Evolutionary conservation across 805 yeast species (phyloP), one percentile per base, ranked within the genome.

Genomic region (Starmerella sp.): DNA sequence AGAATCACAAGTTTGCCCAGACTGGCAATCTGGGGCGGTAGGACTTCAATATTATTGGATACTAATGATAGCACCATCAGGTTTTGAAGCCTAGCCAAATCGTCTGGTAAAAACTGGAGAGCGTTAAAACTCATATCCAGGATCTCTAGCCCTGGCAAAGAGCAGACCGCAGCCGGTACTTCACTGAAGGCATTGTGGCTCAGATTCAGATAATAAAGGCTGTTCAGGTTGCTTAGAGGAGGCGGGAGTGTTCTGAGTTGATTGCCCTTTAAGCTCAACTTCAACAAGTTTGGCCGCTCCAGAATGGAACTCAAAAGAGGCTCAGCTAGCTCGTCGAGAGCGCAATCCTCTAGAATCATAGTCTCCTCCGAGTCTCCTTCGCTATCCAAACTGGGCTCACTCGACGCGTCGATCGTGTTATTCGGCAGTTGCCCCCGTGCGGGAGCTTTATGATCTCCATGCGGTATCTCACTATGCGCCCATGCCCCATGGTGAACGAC

Each of bases 111-210:
- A 4, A 63, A 59, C n/a, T 67, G 64, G 32, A 86, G 68, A 30
- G 65, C 67, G 65, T 86, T 86, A 38, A 72, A 68, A 22, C 88
- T 80, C 22, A 85, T 66, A 66, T 86, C 91, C 43, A 86, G 67
- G 51, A 81, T 80, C 62, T 83, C 90, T 53, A 86, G 68, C 7
- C 73, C 71, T 11, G 63, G 62, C 42, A 76, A 71, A 22, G 56
- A 58, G 38, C 61, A 59, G 32, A 71, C 57, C 1, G 68, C 66
- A 1, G 62, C 66, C 0, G 95, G 89, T 46, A 86, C 74, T 47
- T 69, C 72, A 3, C 71, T 60, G 51, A 86, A 73, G 46, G 69
- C 65, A 65, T 86, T 86, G 56, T 74, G 72, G 64, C 85, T 84
- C 47, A 86, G 67, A 66, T 86, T 91, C 54, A 86, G 68, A 58